Evolutionary conservation across 768 basidiomycete species (phyloP), one percentile per base, ranked within the genome.

Genomic region (Suillus subluteus): DNA sequence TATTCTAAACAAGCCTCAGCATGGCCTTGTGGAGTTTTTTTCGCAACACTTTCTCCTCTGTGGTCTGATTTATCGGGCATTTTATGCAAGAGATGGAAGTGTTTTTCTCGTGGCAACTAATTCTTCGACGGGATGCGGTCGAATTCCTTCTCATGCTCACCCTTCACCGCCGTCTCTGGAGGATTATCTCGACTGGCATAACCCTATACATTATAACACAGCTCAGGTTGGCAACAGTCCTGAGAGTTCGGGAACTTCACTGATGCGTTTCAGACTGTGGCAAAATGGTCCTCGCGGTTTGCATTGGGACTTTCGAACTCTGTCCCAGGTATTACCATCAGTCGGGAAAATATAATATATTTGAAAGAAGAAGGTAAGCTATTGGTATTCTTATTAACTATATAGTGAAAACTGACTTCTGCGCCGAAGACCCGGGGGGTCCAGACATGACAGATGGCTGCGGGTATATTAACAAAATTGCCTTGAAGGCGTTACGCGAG

Each of bases 281-380:
- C 85, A 1, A 91, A 91, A 74, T 91, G 86, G 84, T 79, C 83
- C 15, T 82, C 89, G n/a, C 82, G 89, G 0, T 87, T 86, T 67
- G 82, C 84, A 0, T 80, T 91, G 11, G 88, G 86, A 0, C 73
- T 90, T 7, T 91, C 90, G 0, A 90, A 83, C 61, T 90, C 90
- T 1, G 79, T 86, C 5, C 89, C 89, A 7, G 89, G 87, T 0
- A 74, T 85, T 4, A 68, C 76, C 8, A 65, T 91, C 4, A 66
- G 76, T 0, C 65, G 72, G 1, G 64, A 71, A 3, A 72, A 85
- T 32, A 82, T 89, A 8, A 63, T 68, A 0, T 68, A 76, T 11
- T 79, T 81, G 21, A 73, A 76, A 8, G 89, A 91, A 58, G 82
- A 86, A 43, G 69, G 90, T 88, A 65, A 67, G 82, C 73, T 30